Percentiles rank a stretch among this genome's conserved stretches.
phyloP scores from a whole-genome alignment of 768 basidiomycete genomes.

The Obba rivulosa region DNA sequence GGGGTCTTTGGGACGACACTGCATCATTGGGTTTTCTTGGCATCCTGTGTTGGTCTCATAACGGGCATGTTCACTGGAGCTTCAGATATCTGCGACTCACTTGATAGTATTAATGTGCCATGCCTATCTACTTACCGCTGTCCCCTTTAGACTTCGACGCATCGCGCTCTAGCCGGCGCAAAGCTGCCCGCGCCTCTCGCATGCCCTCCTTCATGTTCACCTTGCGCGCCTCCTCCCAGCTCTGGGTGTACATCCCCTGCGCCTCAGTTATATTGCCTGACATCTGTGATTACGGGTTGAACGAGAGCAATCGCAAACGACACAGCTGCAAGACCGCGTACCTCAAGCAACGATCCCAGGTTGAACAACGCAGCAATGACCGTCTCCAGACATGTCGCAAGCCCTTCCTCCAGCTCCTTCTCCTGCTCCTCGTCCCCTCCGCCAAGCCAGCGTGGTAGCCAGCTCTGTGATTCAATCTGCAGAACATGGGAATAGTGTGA shows the following conservation, averaged over 20 bases:
- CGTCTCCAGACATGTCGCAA: conserved; percentile 45
- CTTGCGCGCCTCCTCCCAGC: conserved; percentile 25
- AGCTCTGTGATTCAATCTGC: conserved; percentile 15
- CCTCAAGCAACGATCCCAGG: conserved; percentile 49
- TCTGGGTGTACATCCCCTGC: conserved; percentile 25
- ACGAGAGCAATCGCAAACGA: too few species aligned
- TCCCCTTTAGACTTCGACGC: not conserved
- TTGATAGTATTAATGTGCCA: too few species aligned
- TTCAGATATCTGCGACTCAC: too few species aligned
- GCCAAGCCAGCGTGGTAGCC: conserved; percentile 16
- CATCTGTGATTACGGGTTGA: too few species aligned
- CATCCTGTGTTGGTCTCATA: too few species aligned
- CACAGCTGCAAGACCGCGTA: conserved; percentile 8
- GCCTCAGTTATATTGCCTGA: conserved; percentile 25
- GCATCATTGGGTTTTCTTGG: too few species aligned
- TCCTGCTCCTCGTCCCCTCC: conserved; percentile 3
- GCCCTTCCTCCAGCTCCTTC: conserved; percentile 6
- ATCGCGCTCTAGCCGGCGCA: conserved; percentile 25
- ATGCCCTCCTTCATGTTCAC: conserved; percentile 31
- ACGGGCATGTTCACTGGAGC: too few species aligned
- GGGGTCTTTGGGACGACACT: too few species aligned
- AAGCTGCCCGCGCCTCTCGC: conserved; percentile 28
- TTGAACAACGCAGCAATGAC: conserved; percentile 59
- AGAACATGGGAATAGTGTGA: too few species aligned
- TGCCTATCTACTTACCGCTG: not conserved